Evolutionary conservation across 352 stramenopile species (phyloP), one percentile per base, ranked within the genome.

Genomic region (Poterioochromonas sp.): DNA sequence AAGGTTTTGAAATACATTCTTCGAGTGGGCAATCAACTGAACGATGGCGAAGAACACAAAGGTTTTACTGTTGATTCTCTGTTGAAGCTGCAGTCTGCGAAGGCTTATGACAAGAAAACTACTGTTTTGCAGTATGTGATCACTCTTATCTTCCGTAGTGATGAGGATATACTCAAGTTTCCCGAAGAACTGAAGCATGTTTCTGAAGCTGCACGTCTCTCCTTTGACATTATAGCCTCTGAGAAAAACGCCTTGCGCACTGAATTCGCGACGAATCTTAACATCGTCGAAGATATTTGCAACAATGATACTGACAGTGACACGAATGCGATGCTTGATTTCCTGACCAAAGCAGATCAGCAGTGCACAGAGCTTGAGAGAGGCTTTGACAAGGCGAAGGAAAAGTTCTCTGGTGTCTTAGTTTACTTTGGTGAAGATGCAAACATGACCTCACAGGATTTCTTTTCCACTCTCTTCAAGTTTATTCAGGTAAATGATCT

Each of bases 41-140:
- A 98, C 79, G 94, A 94, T 37, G 93, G 90, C 47, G 85, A 90
- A 8, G 79, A 41, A 32, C 18, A 80, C 35, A 90, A 91, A 58
- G 94, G 92, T 1, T 98, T 98, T 81, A 97, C 91, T 0, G 88
- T 98, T 1, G 93, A 98, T 84, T 95, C 93, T 20, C 80, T 98
- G 18, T 83, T 98, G 0, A 93, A 93, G 79, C 81, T 93, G 22
- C 89, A 87, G 63, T 68, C 88, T 83, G 87, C 88, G 51, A 94
- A 93, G 81, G 88, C 89, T 26, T 92, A 91, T 82, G 89, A 98
- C 81, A 93, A 97, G 81, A 97, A 97, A 82, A 98, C 94, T 20
- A 98, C 92, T 20, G 93, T 98, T 40, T 84, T 99, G n/a, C 93
- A 98, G 78, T 98, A 98, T 82, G 84, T 99, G 15, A 91, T 97